A percentile compares a stretch with the other conserved stretches of the same genome.
Conservation (phyloP, 2,329 filamentous ascomycete species). For the Capronia coronata region DNA sequence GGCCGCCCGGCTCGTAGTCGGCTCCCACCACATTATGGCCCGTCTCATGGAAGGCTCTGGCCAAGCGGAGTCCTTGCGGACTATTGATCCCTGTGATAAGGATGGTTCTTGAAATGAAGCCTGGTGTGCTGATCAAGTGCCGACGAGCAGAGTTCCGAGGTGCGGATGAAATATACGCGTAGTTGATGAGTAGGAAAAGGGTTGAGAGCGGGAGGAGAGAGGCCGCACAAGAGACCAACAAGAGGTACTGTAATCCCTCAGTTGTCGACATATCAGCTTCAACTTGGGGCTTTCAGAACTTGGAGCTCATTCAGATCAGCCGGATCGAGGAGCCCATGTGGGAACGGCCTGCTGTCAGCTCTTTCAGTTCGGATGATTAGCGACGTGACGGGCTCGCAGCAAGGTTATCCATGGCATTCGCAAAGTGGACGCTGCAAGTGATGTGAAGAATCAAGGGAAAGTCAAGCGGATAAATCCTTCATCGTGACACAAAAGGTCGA, state of each 20-base stretch:
- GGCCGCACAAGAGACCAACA: slow-evolving; percentile 39
- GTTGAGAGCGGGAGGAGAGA: slow-evolving; percentile 47
- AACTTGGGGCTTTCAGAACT: not conserved
- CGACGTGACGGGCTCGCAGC: not conserved
- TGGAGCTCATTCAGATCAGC: too few relatives aligned
- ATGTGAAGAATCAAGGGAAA: too few relatives aligned
- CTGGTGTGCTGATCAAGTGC: slow-evolving; percentile 31
- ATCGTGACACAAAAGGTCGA: too few relatives aligned
- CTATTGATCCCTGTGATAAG: slow-evolving; percentile 68
- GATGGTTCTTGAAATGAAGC: slow-evolving; percentile 49
- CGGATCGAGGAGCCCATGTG: too few relatives aligned
- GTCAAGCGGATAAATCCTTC: too few relatives aligned
- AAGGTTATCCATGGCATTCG: not conserved
- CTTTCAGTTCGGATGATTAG: too few relatives aligned
- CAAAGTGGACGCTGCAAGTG: too few relatives aligned
- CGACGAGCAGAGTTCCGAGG: slow-evolving; percentile 29
- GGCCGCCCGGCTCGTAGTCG: slow-evolving; percentile 50
- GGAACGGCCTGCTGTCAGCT: too few relatives aligned
- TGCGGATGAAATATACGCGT: slow-evolving; percentile 29
- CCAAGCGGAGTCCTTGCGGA: slow-evolving; percentile 61
- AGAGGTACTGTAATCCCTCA: slow-evolving; percentile 38
- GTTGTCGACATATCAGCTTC: not conserved
- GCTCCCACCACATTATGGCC: slow-evolving; percentile 66
- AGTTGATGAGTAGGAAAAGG: slow-evolving; percentile 38
- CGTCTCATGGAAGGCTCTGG: slow-evolving; percentile 57